These are phyloP conservation scores for Dendrobium catenatum DNA, from an alignment of 106 monocot species.

Conservation along the genomic window DNA sequence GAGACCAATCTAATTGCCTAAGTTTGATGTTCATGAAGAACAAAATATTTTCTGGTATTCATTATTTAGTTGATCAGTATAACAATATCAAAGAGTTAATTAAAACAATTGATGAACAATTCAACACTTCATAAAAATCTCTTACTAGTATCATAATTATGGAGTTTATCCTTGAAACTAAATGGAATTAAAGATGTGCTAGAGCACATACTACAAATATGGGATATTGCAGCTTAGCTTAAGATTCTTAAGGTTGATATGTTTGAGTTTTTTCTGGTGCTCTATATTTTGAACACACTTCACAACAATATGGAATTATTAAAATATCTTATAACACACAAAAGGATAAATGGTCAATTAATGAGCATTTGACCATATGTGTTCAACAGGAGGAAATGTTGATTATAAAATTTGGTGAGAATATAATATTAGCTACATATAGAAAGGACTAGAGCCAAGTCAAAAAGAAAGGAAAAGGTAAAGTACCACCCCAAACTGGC, in stretches of 20 bases:
- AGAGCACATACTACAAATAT: conserved; percentile 10
- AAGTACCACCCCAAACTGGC: not conserved
- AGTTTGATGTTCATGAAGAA: conserved; percentile 7
- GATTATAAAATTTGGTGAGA: not conserved
- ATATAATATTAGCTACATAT: not conserved
- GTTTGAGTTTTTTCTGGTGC: not conserved
- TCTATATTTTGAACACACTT: conserved; percentile 8
- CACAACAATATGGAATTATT: not conserved
- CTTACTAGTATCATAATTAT: conserved; percentile 3
- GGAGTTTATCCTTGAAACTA: conserved; percentile 4
- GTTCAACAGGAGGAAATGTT: conserved; percentile 2
- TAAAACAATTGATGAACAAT: conserved; percentile 13
- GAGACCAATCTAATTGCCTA: not conserved
- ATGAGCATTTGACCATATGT: conserved; percentile 14
- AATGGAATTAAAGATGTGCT: not conserved
- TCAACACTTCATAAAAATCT: not conserved
- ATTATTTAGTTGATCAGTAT: not conserved
- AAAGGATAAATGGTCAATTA: conserved; percentile 10
- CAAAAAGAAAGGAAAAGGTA: not conserved
- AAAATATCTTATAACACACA: conserved; percentile 15
- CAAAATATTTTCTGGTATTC: not conserved
- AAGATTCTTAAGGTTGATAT: conserved; percentile 4
- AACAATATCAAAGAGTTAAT: not conserved
- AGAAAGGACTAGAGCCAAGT: not conserved
- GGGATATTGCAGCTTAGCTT: not conserved